These are phyloP conservation scores for Yamadazyma sp. DNA, from an alignment of 1,139 yeast species.

Conservation along the genomic window DNA sequence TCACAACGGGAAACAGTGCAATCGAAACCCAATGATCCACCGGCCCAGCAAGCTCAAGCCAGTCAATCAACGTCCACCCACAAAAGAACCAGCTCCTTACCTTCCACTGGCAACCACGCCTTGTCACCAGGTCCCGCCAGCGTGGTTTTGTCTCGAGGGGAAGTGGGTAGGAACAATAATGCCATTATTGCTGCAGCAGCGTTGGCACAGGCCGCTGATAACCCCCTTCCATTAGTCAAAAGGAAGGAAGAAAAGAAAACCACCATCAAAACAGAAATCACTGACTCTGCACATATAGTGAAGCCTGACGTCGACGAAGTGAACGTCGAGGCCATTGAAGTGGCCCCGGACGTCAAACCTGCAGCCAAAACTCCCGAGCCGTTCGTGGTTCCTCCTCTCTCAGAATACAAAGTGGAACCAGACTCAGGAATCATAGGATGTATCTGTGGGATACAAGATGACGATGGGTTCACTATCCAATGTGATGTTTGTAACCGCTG, in stretches of 20 bases:
- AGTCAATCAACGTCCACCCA: too few species aligned
- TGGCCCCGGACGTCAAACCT: neutral
- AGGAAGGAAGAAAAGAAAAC: constrained; percentile 8
- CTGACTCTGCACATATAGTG: constrained; percentile 1
- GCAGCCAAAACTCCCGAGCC: neutral
- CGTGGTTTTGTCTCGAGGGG: constrained; percentile 49
- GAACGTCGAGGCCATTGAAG: neutral
- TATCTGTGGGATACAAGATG: constrained; percentile 84
- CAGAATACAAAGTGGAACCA: constrained; percentile 62
- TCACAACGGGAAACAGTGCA: too few species aligned
- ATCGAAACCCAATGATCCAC: too few species aligned
- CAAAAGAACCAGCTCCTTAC: constrained; percentile 3
- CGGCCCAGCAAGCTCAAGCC: too few species aligned
- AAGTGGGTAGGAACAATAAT: constrained; percentile 30
- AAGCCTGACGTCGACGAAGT: neutral
- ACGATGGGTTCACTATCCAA: constrained; percentile 93
- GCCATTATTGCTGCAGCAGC: constrained; percentile 73
- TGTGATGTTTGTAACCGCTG: constrained; percentile 90
- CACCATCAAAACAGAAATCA: neutral
- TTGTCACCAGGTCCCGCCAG: constrained; percentile 22
- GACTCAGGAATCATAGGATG: constrained; percentile 89
- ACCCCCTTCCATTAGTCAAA: constrained; percentile 51
- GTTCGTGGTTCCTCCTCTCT: constrained; percentile 30
- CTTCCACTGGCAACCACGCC: constrained; percentile 3
- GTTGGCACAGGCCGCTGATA: constrained; percentile 68